Evolutionary conservation across 352 stramenopile species (phyloP).

Genomic region (Globisporangium rhizosaccharum): DNA sequence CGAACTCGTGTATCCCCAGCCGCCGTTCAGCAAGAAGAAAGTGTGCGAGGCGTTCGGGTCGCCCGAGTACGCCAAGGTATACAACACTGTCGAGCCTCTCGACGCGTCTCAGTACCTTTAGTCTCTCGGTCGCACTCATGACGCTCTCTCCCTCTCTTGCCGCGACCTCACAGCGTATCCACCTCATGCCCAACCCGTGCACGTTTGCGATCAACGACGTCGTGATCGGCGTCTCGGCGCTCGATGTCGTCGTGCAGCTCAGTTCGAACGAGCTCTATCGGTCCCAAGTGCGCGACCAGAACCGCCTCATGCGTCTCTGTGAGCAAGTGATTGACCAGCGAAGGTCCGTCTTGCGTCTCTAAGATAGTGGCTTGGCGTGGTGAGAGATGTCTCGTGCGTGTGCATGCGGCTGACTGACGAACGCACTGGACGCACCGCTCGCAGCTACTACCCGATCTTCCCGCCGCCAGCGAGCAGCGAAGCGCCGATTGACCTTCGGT

Average conservation of each 20-base stretch:
- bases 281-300: conserved; percentile 49
- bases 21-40: conserved; percentile 88
- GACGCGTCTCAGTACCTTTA: not conserved
- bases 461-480: conserved; percentile 56
- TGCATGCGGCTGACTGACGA: not conserved
- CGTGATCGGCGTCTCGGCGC: conserved; percentile 89
- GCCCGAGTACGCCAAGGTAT: conserved; percentile 56
- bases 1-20: conserved; percentile 93
- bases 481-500: conserved; percentile 88
- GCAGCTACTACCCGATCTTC: conserved; percentile 77
- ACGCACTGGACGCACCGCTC: not conserved
- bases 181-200: conserved; percentile 94
- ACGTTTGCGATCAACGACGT: conserved; percentile 94
- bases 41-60: conserved; percentile 60
- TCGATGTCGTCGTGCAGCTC: conserved; percentile 89
- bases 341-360: conserved; percentile 28
- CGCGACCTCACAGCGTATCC: conserved; percentile 57
- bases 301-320: conserved; percentile 66
- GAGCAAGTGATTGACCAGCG: conserved; percentile 80
- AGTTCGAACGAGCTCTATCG: conserved; percentile 77
- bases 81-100: not conserved
- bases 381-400: not conserved
- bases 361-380: not conserved
- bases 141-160: not conserved
- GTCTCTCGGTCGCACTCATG: not conserved